A percentile compares a stretch with the other conserved stretches of the same genome.
phyloP scores from a whole-genome alignment of 257 asterid genomes.

The Solanum habrochaites region DNA sequence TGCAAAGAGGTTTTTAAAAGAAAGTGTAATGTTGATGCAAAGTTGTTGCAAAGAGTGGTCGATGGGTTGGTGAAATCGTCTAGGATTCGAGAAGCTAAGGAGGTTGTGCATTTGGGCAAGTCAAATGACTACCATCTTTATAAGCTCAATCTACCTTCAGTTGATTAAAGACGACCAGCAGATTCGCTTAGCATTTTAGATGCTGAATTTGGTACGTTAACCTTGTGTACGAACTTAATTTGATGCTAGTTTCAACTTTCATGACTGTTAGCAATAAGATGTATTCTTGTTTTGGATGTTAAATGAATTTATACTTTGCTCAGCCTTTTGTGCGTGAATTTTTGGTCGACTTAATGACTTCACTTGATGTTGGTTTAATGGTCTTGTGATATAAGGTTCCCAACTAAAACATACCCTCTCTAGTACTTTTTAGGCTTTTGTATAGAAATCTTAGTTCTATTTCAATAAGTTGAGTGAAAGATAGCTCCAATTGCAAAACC shows the following conservation, averaged over 20 bases:
- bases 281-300: neutral
- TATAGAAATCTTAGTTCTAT: neutral
- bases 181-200: neutral
- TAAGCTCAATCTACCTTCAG: conserved; percentile 16
- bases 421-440: neutral
- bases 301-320: neutral
- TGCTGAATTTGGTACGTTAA: neutral
- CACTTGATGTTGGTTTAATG: neutral
- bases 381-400: neutral
- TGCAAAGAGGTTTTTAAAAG: conserved; percentile 23
- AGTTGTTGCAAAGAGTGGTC: conserved; percentile 29
- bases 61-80: conserved; percentile 22
- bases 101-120: conserved; percentile 26
- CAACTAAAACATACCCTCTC: neutral
- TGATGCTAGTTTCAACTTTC: neutral
- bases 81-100: conserved; percentile 22
- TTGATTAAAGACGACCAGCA: neutral
- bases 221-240: neutral
- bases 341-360: neutral
- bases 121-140: conserved; percentile 18
- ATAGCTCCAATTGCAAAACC: neutral
- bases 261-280: neutral
- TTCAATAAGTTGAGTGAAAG: neutral
- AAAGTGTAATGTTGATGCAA: conserved; percentile 16
- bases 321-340: neutral